phyloP scores from a whole-genome alignment of 1,284 basidiomycete genomes.

The Flammula alnicola region DNA sequence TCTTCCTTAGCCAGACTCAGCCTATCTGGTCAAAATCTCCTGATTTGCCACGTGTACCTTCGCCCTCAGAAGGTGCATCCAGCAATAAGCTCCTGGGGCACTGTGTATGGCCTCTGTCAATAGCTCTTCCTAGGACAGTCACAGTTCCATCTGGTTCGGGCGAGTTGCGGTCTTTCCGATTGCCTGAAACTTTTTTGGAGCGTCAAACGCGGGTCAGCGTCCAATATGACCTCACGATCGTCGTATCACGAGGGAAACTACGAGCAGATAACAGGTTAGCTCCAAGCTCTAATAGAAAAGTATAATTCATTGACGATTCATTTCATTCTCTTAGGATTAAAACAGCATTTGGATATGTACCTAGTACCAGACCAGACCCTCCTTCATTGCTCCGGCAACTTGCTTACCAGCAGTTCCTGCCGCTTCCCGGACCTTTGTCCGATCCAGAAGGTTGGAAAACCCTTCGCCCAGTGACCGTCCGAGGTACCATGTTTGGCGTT shows the following conservation, averaged over 20 bases:
- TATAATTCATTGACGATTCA: background rate
- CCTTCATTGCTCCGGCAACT: constrained; percentile 51
- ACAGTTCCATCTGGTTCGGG: constrained; percentile 38
- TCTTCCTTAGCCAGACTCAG: constrained; percentile 45
- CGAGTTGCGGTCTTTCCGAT: constrained; percentile 39
- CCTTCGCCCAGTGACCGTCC: constrained; percentile 40
- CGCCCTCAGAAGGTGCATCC: constrained; percentile 40
- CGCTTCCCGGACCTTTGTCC: constrained; percentile 45
- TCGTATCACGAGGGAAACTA: constrained; percentile 49
- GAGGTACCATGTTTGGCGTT: constrained; percentile 45
- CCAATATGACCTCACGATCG: constrained; percentile 50
- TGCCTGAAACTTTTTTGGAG: constrained; percentile 55
- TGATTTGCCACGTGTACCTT: constrained; percentile 41
- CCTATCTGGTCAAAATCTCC: constrained; percentile 50
- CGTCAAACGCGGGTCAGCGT: constrained; percentile 47
- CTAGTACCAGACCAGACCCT: constrained; percentile 46
- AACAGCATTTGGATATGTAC: constrained; percentile 54
- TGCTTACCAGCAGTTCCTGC: constrained; percentile 48
- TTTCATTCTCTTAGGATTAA: constrained; percentile 40
- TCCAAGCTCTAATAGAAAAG: background rate
- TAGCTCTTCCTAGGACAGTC: constrained; percentile 44
- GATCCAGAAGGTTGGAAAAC: constrained; percentile 55
- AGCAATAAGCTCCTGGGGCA: constrained; percentile 45
- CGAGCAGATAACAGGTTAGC: constrained; percentile 50
- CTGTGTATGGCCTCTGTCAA: constrained; percentile 49